phyloP scores from a whole-genome alignment of 2,329 filamentous ascomycete genomes.

The Pseudocercospora macadamiae region DNA sequence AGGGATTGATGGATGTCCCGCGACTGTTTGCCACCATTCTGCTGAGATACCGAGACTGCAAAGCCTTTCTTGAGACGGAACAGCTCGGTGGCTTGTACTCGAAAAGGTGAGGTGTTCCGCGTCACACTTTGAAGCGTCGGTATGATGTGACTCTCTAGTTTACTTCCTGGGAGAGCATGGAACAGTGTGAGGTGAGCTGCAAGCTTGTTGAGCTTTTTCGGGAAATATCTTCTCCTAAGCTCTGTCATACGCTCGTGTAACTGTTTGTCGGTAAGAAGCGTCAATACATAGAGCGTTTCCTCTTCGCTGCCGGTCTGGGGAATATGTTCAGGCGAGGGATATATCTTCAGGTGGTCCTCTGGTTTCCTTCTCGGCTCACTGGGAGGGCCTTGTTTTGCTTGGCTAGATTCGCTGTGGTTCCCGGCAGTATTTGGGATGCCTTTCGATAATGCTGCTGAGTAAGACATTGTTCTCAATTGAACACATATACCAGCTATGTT shows the following conservation, averaged over 20 bases:
- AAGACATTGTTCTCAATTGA: constrained; percentile 8
- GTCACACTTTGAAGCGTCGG: constrained; percentile 38
- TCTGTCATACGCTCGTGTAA: constrained; percentile 45
- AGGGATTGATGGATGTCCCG: constrained; percentile 43
- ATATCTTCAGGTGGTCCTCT: background rate
- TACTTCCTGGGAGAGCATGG: constrained; percentile 49
- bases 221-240: constrained; percentile 47
- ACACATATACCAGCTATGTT: background rate
- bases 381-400: background rate
- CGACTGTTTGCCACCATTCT: constrained; percentile 34
- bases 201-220: constrained; percentile 46
- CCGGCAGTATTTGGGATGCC: constrained; percentile 2
- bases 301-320: constrained; percentile 40
- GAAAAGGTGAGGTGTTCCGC: constrained; percentile 39
- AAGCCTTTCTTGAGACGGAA: constrained; percentile 48
- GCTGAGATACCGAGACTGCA: constrained; percentile 41
- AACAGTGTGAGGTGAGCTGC: constrained; percentile 51
- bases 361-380: background rate
- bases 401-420: background rate
- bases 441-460: constrained; percentile 14
- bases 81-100: constrained; percentile 42
- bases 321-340: constrained; percentile 27
- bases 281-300: constrained; percentile 47
- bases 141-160: constrained; percentile 41
- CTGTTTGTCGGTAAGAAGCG: constrained; percentile 43